A percentile compares a stretch with the other conserved stretches of the same genome.
Conservation (phyloP, 257 asterid genomes). For the Verbena officinalis region DNA sequence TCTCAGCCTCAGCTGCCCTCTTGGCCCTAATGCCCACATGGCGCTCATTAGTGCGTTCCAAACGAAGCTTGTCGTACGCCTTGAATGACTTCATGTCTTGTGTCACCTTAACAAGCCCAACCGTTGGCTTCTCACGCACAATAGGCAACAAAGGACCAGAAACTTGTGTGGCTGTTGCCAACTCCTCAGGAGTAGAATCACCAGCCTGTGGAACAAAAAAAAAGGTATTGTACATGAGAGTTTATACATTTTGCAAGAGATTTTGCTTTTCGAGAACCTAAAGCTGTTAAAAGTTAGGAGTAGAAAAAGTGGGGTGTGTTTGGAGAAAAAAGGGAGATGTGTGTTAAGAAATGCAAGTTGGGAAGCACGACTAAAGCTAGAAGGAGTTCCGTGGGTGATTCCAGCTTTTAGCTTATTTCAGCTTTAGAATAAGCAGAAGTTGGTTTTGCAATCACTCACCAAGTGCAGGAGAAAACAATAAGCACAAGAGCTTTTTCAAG, state of each 20-base stretch:
- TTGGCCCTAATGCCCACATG: slow-evolving; percentile 78
- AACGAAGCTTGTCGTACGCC: slow-evolving; percentile 76
- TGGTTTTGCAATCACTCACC: too few relatives aligned
- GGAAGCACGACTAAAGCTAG: too few relatives aligned
- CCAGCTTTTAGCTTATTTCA: too few relatives aligned
- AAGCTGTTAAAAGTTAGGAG: too few relatives aligned
- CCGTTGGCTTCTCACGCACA: slow-evolving; percentile 57
- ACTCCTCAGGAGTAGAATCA: slow-evolving; percentile 76
- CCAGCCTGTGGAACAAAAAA: slow-evolving; percentile 48
- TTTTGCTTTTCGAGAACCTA: too few relatives aligned
- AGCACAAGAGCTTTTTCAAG: too few relatives aligned
- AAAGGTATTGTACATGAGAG: not conserved
- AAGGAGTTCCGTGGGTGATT: too few relatives aligned
- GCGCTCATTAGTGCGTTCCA: slow-evolving; percentile 69
- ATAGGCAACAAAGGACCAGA: slow-evolving; percentile 69
- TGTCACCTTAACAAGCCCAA: slow-evolving; percentile 74
- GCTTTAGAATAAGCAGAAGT: too few relatives aligned
- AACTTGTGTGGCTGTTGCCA: slow-evolving; percentile 75
- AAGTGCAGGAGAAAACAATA: not conserved
- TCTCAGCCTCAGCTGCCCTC: slow-evolving; percentile 94
- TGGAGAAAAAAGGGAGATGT: too few relatives aligned
- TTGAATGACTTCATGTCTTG: slow-evolving; percentile 69
- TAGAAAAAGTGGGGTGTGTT: too few relatives aligned
- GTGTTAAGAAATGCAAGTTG: too few relatives aligned
- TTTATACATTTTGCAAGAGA: too few relatives aligned